Percentiles rank a stretch among this genome's conserved stretches.
phyloP scores from a whole-genome alignment of 1,284 basidiomycete genomes.

The Moesziomyces parantarcticus region DNA sequence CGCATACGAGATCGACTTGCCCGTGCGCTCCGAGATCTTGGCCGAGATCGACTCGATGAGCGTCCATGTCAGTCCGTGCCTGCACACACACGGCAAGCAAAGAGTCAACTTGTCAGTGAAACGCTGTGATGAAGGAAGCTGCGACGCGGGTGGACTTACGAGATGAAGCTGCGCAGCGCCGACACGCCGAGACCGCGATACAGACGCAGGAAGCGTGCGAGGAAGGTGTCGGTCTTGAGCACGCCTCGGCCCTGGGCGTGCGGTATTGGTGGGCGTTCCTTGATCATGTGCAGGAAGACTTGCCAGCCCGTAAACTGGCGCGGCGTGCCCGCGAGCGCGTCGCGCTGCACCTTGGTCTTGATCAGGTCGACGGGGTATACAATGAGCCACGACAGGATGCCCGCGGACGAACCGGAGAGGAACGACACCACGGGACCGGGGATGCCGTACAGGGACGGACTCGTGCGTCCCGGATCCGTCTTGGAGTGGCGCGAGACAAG shows the following conservation, averaged over 20 bases:
- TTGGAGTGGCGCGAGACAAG: slow-evolving; percentile 49
- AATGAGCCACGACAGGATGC: slow-evolving; percentile 63
- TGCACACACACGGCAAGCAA: background rate
- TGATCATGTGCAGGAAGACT: slow-evolving; percentile 80
- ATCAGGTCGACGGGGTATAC: slow-evolving; percentile 74
- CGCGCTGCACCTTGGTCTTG: slow-evolving; percentile 91
- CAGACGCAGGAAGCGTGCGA: slow-evolving; percentile 56
- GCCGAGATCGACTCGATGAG: slow-evolving; percentile 62
- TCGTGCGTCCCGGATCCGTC: slow-evolving; percentile 17
- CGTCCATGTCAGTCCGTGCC: slow-evolving; percentile 66
- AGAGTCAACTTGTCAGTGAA: no score
- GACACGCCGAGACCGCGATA: slow-evolving; percentile 65
- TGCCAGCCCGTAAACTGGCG: slow-evolving; percentile 75
- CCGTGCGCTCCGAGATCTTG: slow-evolving; percentile 51
- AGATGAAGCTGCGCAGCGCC: slow-evolving; percentile 64
- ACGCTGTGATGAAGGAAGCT: no score
- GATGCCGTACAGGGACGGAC: slow-evolving; percentile 48
- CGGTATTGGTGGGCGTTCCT: slow-evolving; percentile 78
- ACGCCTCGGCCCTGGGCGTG: slow-evolving; percentile 7
- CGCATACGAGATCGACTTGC: slow-evolving; percentile 22
- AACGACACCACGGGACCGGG: slow-evolving; percentile 64
- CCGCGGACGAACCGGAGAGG: slow-evolving; percentile 60
- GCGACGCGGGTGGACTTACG: slow-evolving; percentile 19
- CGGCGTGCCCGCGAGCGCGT: slow-evolving; percentile 80
- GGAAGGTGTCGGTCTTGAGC: slow-evolving; percentile 72